Base-by-base conservation (phyloP, 345 rosid genomes). In the Abelmoschus esculentus region DNA sequence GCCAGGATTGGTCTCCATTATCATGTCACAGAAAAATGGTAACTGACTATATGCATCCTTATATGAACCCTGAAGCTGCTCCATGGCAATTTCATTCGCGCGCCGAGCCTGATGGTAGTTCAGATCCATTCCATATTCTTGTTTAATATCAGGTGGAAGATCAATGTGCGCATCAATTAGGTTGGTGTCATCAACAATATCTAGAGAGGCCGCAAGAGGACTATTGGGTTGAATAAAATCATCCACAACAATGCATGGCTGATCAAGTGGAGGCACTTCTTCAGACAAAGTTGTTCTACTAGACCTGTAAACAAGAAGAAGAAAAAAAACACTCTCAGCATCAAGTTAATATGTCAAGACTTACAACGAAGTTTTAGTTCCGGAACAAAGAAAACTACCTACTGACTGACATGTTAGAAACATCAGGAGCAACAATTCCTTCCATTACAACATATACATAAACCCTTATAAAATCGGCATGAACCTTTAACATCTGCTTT, bases 51-150 rank as follows among this genome's bases (percentile, higher is more conserved):
- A 93, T 44, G 96, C 96, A 26, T 93, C 96, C 63, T 89, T 90
- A 80, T 82, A 87, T 2, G 97, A 93, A 66, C 98, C 98, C 54
- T 90, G 97, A 72, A 93, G 97, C 77, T 89, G 98, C 76, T 89
- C 98, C 78, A 84, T 93, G 0, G 96, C 98, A 4, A 93, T 90
- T 75, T 93, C 97, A 77, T 93, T 90, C 15, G 96, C 98, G 9
- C 97, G 89, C 96, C 97, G 90, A 7, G 98, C 97, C 81, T 90
- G 98, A 77, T 3, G 86, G 74, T 93, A 93, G 72, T 90, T 93
- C 40, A 93, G 76, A 69, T 93, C 89, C 62, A 93, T 87, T 56
- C 98, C 98, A 65, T 82, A 93, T 79, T 90, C 97, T 49, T 14
- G 15, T 14, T 49, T 49, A 49, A 49, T 49, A 13, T 49, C 53